These are phyloP conservation scores for Colletotrichum lini DNA, from an alignment of 2,329 filamentous ascomycete genomes.

Conservation along the genomic window DNA sequence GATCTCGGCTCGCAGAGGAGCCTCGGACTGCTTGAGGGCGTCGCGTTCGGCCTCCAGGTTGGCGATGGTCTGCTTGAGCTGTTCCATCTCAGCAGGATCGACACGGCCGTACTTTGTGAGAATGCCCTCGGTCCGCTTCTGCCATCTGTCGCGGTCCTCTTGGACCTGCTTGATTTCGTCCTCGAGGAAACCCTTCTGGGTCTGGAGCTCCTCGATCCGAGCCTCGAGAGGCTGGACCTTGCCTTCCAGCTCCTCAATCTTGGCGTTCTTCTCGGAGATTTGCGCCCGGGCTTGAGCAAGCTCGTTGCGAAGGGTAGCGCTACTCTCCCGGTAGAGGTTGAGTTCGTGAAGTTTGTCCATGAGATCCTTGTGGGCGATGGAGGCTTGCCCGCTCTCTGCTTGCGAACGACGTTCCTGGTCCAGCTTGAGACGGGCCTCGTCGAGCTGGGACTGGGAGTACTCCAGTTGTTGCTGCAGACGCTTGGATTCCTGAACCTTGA, in stretches of 20 bases:
- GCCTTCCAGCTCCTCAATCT: constrained; percentile 80
- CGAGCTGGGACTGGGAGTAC: constrained; percentile 88
- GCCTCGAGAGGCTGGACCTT: constrained; percentile 87
- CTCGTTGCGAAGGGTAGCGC: constrained; percentile 89
- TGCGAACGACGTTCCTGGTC: constrained; percentile 88
- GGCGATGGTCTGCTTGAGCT: constrained; percentile 84
- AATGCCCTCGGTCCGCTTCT: constrained; percentile 95
- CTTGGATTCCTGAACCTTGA: constrained; percentile 90
- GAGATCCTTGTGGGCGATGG: constrained; percentile 87
- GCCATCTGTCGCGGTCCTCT: constrained; percentile 93
- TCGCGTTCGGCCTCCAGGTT: constrained; percentile 77
- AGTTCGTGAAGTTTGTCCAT: constrained; percentile 96
- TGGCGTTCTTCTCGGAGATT: constrained; percentile 80
- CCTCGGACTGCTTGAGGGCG: constrained; percentile 63
- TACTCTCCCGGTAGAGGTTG: constrained; percentile 96
- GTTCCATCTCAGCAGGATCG: constrained; percentile 92
- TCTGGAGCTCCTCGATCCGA: constrained; percentile 86
- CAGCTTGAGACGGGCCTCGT: constrained; percentile 89
- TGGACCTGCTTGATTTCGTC: constrained; percentile 91
- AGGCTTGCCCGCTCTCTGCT: constrained; percentile 79
- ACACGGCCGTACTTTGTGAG: constrained; percentile 96
- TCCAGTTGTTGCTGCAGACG: constrained; percentile 91
- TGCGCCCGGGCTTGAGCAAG: constrained; percentile 83
- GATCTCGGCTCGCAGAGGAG: constrained; percentile 68
- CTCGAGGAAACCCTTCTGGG: constrained; percentile 83